phyloP scores from a whole-genome alignment of 1,284 basidiomycete species.

The Ustilago crameri region DNA sequence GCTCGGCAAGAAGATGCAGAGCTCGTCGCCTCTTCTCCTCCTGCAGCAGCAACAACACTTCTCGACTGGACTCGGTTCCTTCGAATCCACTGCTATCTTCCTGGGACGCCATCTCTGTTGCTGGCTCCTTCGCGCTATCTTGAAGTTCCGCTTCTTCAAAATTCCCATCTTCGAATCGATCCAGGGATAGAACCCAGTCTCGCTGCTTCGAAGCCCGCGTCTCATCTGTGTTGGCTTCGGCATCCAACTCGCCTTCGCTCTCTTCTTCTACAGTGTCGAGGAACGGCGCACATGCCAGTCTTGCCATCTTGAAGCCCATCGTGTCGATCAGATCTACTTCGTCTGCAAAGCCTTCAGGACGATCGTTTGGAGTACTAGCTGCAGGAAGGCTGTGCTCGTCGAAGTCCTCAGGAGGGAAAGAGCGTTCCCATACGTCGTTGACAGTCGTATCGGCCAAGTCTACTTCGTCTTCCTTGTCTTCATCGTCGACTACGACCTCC shows the following conservation, averaged over 20 bases:
- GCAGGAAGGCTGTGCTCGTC: not conserved
- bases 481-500: too few species aligned
- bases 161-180: not conserved
- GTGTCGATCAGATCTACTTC: not conserved
- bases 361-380: not conserved
- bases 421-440: slow-evolving; percentile 21
- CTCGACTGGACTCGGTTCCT: not conserved
- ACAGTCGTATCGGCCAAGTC: slow-evolving; percentile 25
- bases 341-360: not conserved
- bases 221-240: not conserved
- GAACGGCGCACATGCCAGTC: slow-evolving; percentile 32
- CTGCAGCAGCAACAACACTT: not conserved
- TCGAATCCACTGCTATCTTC: not conserved
- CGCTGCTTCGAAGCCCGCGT: not conserved
- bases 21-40: slow-evolving; percentile 6
- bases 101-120: not conserved
- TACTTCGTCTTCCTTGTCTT: slow-evolving; percentile 2
- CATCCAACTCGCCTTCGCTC: slow-evolving; percentile 10
- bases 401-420: not conserved
- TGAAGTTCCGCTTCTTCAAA: not conserved
- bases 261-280: slow-evolving; percentile 34
- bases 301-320: slow-evolving; percentile 12
- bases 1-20: slow-evolving; percentile 11
- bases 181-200: not conserved
- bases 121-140: not conserved